A percentile compares a stretch with the other conserved stretches of the same genome.
phyloP scores from a whole-genome alignment of 169 alveolate genomes.

The Plasmodium berghei region DNA sequence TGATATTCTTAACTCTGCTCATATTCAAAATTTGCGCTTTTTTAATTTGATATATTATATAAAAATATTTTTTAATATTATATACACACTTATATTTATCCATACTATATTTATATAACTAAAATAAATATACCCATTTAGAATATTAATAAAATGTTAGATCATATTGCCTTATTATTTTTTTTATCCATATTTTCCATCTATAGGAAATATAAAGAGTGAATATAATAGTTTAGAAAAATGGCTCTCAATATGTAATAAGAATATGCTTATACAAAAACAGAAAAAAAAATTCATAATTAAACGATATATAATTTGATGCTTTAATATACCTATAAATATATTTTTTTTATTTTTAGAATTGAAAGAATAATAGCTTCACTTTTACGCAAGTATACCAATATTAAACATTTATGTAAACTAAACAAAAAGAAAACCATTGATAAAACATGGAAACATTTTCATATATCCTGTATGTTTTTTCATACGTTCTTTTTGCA shows the following conservation, averaged over 20 bases:
- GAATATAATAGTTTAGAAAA: background rate
- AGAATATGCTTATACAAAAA: background rate
- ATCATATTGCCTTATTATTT: too few species aligned
- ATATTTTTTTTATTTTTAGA: constrained; percentile 22
- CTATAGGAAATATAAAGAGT: too few species aligned
- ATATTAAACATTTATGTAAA: constrained; percentile 71
- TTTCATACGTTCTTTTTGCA: background rate
- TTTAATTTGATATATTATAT: too few species aligned
- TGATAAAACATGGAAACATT: background rate
- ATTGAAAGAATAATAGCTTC: constrained; percentile 67
- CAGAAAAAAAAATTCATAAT: background rate
- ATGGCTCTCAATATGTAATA: constrained; percentile 26
- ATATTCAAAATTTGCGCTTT: too few species aligned
- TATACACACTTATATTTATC: too few species aligned
- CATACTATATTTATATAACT: too few species aligned
- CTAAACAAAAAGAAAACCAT: constrained; percentile 23
- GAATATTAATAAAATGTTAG: too few species aligned
- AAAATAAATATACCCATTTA: too few species aligned
- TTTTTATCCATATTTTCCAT: too few species aligned
- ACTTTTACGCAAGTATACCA: constrained; percentile 31
- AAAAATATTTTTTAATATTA: too few species aligned
- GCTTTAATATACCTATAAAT: background rate
- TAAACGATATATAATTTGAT: background rate
- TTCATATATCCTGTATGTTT: background rate
- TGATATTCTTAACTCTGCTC: too few species aligned